Evolutionary conservation across 306 rosid genomes (phyloP), one percentile per base, ranked within the genome.

Genomic region (Castanea mollissima): DNA sequence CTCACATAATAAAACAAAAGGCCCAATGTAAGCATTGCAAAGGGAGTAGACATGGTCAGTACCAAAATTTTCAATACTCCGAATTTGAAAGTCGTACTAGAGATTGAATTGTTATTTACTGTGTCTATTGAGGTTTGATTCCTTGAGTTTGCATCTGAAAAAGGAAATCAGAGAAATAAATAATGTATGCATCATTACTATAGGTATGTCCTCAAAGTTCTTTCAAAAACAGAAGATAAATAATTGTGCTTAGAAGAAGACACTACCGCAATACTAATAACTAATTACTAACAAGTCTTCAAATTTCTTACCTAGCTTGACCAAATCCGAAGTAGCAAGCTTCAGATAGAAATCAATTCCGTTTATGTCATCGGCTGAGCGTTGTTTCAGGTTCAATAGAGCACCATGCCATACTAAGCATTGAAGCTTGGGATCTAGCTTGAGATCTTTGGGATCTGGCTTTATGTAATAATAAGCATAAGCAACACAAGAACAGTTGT

Each of bases 401-500:
- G 0, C 5, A 15, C 5, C 72, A 69, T 2, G 0, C 82, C 78
- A 84, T 4, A 69, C 9, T 0, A 29, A 1, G 44, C 85, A 84
- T 1, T 19, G 20, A 49, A 49, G 1, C 54, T 49, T 49, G 54
- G 13, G 3, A 46, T 46, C 52, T 8, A 35, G 41, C 41, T 44
- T 44, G 51, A 0, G 10, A 44, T 44, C 2, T 6, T 44, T 44
- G 51, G 3, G 52, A 0, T 0, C 18, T 34, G 32, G 0, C 1
- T 0, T 1, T 38, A 0, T 38, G 3, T 8, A 3, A 18, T 74
- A 9, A 51, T 74, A 84, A 41, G 78, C 74, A 31, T 77, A 84
- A 65, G 59, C 83, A 0, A 5, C 21, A 55, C 83, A 73, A 38
- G 49, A n/a, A 19, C 87, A 83, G 11, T 21, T 41, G 5, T 5